These are phyloP conservation scores for Lojkania enalia DNA, from an alignment of 2,329 filamentous ascomycete species.

Conservation along the genomic window DNA sequence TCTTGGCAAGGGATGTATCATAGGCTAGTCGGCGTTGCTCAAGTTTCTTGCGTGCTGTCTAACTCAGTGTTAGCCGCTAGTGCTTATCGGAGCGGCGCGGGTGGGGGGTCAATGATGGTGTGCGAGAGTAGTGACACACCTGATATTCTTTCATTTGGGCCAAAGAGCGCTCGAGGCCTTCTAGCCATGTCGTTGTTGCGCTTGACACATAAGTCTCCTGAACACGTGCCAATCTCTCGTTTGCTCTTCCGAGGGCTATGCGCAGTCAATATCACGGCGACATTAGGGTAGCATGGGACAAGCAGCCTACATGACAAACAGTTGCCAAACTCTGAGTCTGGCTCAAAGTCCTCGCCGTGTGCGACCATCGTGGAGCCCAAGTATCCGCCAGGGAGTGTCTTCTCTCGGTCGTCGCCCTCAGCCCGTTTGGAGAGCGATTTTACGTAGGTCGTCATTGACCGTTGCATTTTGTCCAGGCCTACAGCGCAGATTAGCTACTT, in stretches of 20 bases:
- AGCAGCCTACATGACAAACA: conserved; percentile 68
- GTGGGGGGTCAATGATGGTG: not conserved
- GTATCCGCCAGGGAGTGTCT: conserved; percentile 76
- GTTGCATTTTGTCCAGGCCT: conserved; percentile 91
- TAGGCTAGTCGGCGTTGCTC: conserved; percentile 87
- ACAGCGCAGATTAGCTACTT: conserved; percentile 7
- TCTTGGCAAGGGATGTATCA: conserved; percentile 84
- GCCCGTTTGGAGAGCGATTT: conserved; percentile 85
- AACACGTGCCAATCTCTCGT: conserved; percentile 82
- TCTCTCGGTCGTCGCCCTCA: conserved; percentile 86
- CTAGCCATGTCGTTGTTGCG: conserved; percentile 82
- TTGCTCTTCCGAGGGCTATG: conserved; percentile 75
- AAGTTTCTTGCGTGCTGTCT: conserved; percentile 88
- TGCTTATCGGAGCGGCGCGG: not conserved
- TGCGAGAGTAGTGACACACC: conserved; percentile 54
- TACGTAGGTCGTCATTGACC: conserved; percentile 81
- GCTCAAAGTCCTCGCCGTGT: conserved; percentile 91
- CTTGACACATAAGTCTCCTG: conserved; percentile 82
- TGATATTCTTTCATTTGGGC: conserved; percentile 98
- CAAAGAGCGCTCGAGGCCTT: conserved; percentile 85
- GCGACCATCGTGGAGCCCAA: conserved; percentile 82
- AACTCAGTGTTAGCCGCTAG: conserved; percentile 18
- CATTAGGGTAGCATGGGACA: not conserved
- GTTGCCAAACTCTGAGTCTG: conserved; percentile 87
- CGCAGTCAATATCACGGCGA: conserved; percentile 19